Evolutionary conservation across 768 basidiomycete genomes (phyloP).

Genomic region (Mycena capillaripes): DNA sequence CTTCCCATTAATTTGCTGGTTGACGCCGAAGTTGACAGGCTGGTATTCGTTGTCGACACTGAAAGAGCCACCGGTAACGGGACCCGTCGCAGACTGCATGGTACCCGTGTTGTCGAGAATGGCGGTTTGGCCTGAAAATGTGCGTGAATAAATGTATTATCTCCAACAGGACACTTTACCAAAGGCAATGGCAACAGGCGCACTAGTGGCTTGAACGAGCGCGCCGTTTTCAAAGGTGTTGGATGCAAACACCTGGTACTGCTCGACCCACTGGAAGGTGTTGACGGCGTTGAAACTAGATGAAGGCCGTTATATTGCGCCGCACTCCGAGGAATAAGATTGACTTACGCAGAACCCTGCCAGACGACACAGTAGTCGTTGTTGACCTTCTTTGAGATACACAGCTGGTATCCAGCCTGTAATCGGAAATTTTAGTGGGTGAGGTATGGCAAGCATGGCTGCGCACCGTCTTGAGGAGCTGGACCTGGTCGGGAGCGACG

Average conservation of each 20-base stretch:
- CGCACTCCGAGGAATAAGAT: background rate
- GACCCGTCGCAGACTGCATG: background rate
- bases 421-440: background rate
- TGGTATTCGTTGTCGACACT: background rate
- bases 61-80: background rate
- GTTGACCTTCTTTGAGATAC: slow-evolving; percentile 1
- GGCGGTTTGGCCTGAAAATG: background rate
- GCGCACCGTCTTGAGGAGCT: background rate
- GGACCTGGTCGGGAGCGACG: background rate
- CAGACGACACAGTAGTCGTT: background rate
- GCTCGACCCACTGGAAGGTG: background rate
- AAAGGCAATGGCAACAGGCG: background rate
- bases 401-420: background rate
- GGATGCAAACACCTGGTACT: background rate
- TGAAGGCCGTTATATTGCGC: background rate
- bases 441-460: background rate
- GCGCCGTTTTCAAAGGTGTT: background rate
- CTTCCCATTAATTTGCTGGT: background rate
- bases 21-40: background rate
- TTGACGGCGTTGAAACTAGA: background rate
- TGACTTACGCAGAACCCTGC: background rate
- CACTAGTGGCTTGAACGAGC: background rate
- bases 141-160: background rate
- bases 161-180: background rate
- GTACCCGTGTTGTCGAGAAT: background rate